These are phyloP conservation scores for Phytophthora sojae DNA, from an alignment of 352 stramenopile genomes.

Conservation along the genomic window DNA sequence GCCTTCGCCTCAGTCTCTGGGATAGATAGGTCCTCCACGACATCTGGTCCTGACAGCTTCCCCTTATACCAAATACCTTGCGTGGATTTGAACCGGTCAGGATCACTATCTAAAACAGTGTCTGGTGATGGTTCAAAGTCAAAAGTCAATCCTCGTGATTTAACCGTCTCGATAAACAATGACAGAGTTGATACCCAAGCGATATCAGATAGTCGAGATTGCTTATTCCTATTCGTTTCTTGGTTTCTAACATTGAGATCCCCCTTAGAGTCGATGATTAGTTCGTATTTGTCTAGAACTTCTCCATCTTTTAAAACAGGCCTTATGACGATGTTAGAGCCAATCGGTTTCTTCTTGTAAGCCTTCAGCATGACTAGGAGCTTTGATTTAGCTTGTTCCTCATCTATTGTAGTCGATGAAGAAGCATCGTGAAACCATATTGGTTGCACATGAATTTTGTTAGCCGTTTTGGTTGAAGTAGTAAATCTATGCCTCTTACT, in stretches of 20 bases:
- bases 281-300: neutral
- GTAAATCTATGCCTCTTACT: neutral
- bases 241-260: conserved; percentile 10
- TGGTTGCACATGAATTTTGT: no score
- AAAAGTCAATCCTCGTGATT: neutral
- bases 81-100: neutral
- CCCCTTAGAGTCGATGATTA: conserved; percentile 4
- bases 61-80: neutral
- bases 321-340: conserved; percentile 5
- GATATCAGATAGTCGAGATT: neutral
- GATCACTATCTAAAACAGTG: neutral
- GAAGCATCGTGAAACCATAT: conserved; percentile 1
- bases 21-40: neutral
- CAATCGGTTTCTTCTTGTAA: neutral
- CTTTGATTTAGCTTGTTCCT: neutral
- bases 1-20: neutral
- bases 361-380: conserved; percentile 7
- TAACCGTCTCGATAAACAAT: neutral
- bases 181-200: neutral
- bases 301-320: conserved; percentile 4
- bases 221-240: neutral
- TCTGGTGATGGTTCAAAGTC: neutral
- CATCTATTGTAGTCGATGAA: neutral
- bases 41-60: neutral
- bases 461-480: no score